A percentile compares a stretch with the other conserved stretches of the same genome.
Conservation (phyloP, 805 yeast genomes). For the Zygosaccharomyces bailii region DNA sequence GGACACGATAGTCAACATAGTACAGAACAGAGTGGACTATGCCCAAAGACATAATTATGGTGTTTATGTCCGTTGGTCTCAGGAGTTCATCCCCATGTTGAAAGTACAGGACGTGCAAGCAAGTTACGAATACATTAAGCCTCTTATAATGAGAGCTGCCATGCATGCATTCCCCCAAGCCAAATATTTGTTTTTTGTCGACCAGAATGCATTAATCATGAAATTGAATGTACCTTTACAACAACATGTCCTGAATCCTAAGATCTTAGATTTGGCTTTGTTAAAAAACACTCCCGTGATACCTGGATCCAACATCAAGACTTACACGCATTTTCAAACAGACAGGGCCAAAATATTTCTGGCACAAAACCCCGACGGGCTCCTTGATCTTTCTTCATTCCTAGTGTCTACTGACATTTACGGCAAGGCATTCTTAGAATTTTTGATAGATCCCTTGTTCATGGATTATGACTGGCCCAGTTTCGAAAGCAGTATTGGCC, state of each 20-base stretch:
- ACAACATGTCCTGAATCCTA: constrained; percentile 56
- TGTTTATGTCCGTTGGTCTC: constrained; percentile 76
- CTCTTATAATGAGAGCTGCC: constrained; percentile 65
- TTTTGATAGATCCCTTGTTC: constrained; percentile 71
- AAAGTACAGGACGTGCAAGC: constrained; percentile 41
- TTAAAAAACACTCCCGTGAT: constrained; percentile 68
- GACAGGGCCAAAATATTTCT: constrained; percentile 55
- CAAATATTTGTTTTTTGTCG: constrained; percentile 87
- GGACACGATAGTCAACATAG: constrained; percentile 59
- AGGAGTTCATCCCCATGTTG: constrained; percentile 70
- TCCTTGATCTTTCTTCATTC: constrained; percentile 67
- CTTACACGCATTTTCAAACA: constrained; percentile 59
- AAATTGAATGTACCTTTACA: constrained; percentile 58
- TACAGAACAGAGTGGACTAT: constrained; percentile 85
- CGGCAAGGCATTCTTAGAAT: constrained; percentile 69
- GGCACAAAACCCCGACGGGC: constrained; percentile 59
- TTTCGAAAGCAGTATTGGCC: constrained; percentile 60
- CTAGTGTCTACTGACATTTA: constrained; percentile 62
- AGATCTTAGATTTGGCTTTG: constrained; percentile 60
- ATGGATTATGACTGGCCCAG: constrained; percentile 54
- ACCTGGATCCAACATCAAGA: constrained; percentile 37
- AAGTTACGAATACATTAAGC: constrained; percentile 28
- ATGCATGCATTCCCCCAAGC: constrained; percentile 89
- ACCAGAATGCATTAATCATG: constrained; percentile 74
- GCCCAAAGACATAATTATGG: constrained; percentile 82